Evolutionary conservation across 2,329 filamentous ascomycete genomes (phyloP), one percentile per base, ranked within the genome.

Genomic region (Colletotrichum camelliae): DNA sequence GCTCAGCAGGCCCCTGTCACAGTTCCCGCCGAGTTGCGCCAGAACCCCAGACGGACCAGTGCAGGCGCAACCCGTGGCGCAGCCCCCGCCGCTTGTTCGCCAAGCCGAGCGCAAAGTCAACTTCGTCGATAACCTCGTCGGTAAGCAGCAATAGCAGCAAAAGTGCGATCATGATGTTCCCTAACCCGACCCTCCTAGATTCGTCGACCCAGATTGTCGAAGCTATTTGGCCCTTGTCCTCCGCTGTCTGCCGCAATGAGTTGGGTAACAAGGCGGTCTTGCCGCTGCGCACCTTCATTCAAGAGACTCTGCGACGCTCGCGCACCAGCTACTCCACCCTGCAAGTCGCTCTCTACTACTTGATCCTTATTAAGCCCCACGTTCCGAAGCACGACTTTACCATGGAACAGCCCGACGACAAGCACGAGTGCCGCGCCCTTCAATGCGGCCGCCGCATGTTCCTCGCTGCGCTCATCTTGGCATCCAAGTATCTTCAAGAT

Each of bases 401-500:
- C 62, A 95, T 94, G 91, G 95, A 98, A 85, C 95, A 97, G 85
- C 89, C 92, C 33, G 90, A 93, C 78, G 94, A 96, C 80, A 90
- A 90, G 75, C 91, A 93, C 76, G 91, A 92, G 70, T 91, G 91
- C 81, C 94, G 95, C 77, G 95, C 96, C 55, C 91, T 99, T 82
- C 96, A 98, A 85, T 98, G 97, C 85, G 97, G 97, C 71, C 94
- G 97, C 77, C 95, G 97, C 81, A 98, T 98, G 96, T 98, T 99
- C 83, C 90, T 99, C 70, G 93, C 97, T 13, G 96, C 96, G 64
- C 89, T 99, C 77, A 98, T 99, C 79, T 89, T 99, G 72, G 97
- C 97, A 3, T 98, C 97, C 43, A 99, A 99, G 88, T 99, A 98
- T 83, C 89, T 99, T 62, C 97, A 99, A 85, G 97, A 99, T 84